These are phyloP conservation scores for Plantago major DNA, from an alignment of 257 asterid species.

Conservation along the genomic window DNA sequence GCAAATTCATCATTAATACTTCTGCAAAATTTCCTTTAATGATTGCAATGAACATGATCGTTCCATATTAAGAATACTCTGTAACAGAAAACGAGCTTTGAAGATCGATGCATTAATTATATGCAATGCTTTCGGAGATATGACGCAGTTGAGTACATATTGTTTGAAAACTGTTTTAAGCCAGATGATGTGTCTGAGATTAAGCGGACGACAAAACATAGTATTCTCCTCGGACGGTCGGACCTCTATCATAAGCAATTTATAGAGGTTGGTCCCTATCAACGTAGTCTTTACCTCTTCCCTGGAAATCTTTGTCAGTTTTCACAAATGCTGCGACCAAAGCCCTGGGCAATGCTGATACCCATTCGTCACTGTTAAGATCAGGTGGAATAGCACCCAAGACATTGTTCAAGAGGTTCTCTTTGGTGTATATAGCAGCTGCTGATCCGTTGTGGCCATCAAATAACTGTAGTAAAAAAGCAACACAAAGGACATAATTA, in stretches of 20 bases:
- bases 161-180: too few relatives aligned
- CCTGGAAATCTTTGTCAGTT: constrained; percentile 94
- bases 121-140: too few relatives aligned
- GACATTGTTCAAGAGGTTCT: constrained; percentile 77
- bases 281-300: constrained; percentile 54
- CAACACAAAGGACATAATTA: neutral
- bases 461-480: constrained; percentile 57
- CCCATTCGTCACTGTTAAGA: constrained; percentile 90
- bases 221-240: too few relatives aligned
- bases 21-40: neutral
- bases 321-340: constrained; percentile 93
- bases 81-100: neutral
- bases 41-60: neutral
- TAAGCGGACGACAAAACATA: too few relatives aligned
- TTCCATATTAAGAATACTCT: neutral
- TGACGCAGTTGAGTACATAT: too few relatives aligned
- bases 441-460: constrained; percentile 99
- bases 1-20: neutral
- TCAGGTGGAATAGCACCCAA: constrained; percentile 78
- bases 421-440: constrained; percentile 90
- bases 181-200: too few relatives aligned
- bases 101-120: too few relatives aligned
- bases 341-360: constrained; percentile 87
- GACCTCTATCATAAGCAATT: too few relatives aligned
- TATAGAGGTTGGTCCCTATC: neutral